These are phyloP conservation scores for Schrenkiella parvula DNA, from an alignment of 345 rosid species.

Conservation along the genomic window DNA sequence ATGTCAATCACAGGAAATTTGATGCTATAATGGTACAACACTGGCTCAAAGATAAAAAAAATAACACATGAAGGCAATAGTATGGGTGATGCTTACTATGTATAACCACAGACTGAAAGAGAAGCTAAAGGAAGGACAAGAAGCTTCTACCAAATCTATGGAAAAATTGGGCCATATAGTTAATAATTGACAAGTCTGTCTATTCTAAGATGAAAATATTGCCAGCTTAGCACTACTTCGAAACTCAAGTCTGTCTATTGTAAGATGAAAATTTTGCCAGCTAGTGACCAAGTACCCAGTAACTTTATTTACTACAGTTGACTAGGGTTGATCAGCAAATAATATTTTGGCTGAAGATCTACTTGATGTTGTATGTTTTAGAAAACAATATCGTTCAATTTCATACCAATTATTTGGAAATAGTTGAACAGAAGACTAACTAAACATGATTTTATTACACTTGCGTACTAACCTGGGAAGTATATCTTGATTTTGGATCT, in stretches of 20 bases:
- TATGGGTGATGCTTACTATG: not conserved
- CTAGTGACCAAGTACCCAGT: not conserved
- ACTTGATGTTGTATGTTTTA: not conserved
- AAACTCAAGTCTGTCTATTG: not conserved
- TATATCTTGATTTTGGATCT: conserved; percentile 83
- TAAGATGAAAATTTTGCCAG: not conserved
- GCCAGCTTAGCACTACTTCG: not conserved
- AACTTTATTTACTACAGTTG: not conserved
- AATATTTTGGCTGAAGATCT: conserved; percentile 2
- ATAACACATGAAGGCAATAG: not conserved
- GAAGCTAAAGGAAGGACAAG: conserved; percentile 2
- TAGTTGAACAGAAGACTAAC: not conserved
- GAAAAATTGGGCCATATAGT: not conserved
- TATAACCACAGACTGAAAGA: not conserved
- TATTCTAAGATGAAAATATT: not conserved
- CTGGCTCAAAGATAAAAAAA: not conserved
- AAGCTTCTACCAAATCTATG: not conserved
- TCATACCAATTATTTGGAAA: not conserved
- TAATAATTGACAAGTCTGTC: not conserved
- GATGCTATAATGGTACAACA: not conserved
- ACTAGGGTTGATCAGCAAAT: not conserved
- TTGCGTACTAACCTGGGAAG: conserved; percentile 72
- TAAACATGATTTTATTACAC: not conserved
- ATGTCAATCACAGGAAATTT: not conserved
- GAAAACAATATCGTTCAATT: not conserved